phyloP scores from a whole-genome alignment of 345 rosid genomes.

The Pistacia atlantica region DNA sequence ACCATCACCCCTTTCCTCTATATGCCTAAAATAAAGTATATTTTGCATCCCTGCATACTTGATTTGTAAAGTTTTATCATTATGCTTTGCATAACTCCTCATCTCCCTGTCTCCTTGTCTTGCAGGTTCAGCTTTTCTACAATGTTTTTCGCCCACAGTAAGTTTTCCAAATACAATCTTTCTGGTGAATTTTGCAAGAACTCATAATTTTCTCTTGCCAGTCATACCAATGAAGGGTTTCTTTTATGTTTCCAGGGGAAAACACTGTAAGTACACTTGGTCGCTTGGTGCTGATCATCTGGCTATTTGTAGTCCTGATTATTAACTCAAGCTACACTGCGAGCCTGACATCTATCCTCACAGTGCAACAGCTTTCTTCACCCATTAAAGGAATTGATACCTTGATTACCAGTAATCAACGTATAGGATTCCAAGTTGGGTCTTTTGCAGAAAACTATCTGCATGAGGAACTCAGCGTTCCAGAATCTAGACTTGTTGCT shows the following conservation, averaged over 20 bases:
- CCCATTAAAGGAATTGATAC: constrained; percentile 86
- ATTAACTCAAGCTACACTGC: constrained; percentile 97
- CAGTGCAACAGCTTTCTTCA: constrained; percentile 83
- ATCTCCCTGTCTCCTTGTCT: not conserved
- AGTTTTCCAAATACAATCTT: constrained; percentile 30
- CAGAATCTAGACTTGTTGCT: constrained; percentile 71
- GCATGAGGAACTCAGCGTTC: constrained; percentile 69
- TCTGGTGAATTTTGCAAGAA: not conserved
- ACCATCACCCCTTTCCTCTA: not conserved
- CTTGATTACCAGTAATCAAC: constrained; percentile 50
- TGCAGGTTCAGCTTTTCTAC: constrained; percentile 96
- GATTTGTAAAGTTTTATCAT: not conserved
- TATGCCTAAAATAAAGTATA: not conserved
- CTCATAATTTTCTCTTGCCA: not conserved
- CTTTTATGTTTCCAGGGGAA: constrained; percentile 65
- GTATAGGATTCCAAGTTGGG: constrained; percentile 77
- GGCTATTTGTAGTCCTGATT: constrained; percentile 90
- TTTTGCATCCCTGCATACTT: constrained; percentile 6
- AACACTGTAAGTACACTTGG: constrained; percentile 83
- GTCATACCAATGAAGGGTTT: constrained; percentile 9
- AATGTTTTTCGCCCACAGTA: constrained; percentile 89
- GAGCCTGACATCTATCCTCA: constrained; percentile 89
- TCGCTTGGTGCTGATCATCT: constrained; percentile 72
- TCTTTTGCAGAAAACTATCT: constrained; percentile 82
- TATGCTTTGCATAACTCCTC: constrained; percentile 11